Base-by-base conservation (phyloP, 2,329 filamentous ascomycete genomes). In the Graphilbum ipis-grandicollis region DNA sequence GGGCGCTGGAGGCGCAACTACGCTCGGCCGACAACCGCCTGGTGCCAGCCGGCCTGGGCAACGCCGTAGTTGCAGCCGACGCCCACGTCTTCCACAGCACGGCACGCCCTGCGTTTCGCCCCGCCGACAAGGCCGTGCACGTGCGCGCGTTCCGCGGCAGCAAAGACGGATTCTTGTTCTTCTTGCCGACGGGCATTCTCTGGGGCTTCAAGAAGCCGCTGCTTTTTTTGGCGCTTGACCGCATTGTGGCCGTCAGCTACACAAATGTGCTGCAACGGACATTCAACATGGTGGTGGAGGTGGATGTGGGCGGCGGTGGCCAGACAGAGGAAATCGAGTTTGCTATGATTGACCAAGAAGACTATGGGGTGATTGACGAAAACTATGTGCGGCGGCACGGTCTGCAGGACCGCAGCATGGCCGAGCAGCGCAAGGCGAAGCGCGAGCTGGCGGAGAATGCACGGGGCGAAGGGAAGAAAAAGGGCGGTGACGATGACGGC, bases 151-250 rank as follows among this genome's bases (percentile, higher is more conserved):
- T 77, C 53, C 62, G 75, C 32, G 75, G 75, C 17, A 74, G 66
- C 40, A 80, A 79, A 50, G 75, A 80, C 41, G 75, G 75, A 0
- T 78, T 66, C 44, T 57, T 79, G 1, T 79, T 78, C 48, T 78
- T 79, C 49, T 56, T 80, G 14, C 65, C 72, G 23, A 72, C 62
- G 19, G 75, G 75, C 13, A 78, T 80, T 37, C 51, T 80, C 8
- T 80, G 74, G 72, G 74, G 64, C 1, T 80, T 75, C 59, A 79
- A 78, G 54, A 80, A 79, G 52, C 75, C 75, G 1, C 51, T 79
- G 2, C 55, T 76, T 18, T 79, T 78, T 46, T 58, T 79, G 5
- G 71, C 73, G 5, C 61, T 77, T 15, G 64, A 68, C 36, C 61
- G 66, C 12, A 71, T 79, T 35, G 59, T 61, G 0, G 71, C 72